A percentile compares a stretch with the other conserved stretches of the same genome.
Evolutionary conservation across 139 green algal genomes (phyloP).

Genomic region (Eudorina sp.): DNA sequence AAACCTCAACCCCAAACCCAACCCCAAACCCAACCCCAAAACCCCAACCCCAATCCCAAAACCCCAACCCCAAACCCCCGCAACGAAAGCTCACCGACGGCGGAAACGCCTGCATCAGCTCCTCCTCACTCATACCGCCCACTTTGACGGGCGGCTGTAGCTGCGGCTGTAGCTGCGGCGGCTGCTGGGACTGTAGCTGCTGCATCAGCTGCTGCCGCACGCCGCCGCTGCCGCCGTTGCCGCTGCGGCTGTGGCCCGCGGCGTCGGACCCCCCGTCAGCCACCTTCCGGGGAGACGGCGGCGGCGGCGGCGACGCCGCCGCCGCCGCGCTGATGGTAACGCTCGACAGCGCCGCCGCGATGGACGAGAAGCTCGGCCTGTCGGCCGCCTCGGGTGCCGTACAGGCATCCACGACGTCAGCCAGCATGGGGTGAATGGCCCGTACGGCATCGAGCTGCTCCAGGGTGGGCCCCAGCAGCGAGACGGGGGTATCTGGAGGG

Average conservation of each 20-base stretch:
- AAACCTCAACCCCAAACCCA: no score
- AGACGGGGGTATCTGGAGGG: conserved; percentile 18
- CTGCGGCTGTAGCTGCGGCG: no score
- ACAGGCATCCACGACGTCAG: conserved; percentile 2
- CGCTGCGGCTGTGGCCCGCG: no score
- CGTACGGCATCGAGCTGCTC: conserved; percentile 13
- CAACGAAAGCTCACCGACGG: not conserved
- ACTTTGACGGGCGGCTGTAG: not conserved
- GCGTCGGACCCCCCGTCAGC: no score
- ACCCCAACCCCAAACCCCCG: not conserved
- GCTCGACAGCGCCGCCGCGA: not conserved
- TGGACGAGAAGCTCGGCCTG: not conserved
- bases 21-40: no score
- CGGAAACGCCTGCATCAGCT: conserved; percentile 22
- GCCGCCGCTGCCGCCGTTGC: not conserved
- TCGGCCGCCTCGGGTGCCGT: not conserved
- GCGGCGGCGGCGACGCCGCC: not conserved
- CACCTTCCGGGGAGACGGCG: not conserved
- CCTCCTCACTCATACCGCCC: conserved; percentile 19
- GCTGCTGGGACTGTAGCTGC: no score
- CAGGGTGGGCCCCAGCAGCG: not conserved
- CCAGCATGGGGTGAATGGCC: not conserved
- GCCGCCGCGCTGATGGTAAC: no score
- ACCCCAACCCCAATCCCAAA: no score
- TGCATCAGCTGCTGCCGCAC: no score